Percentiles rank a stretch among this genome's conserved stretches.
phyloP scores from a whole-genome alignment of 805 yeast species.

The Dipodascopsis tothii region DNA sequence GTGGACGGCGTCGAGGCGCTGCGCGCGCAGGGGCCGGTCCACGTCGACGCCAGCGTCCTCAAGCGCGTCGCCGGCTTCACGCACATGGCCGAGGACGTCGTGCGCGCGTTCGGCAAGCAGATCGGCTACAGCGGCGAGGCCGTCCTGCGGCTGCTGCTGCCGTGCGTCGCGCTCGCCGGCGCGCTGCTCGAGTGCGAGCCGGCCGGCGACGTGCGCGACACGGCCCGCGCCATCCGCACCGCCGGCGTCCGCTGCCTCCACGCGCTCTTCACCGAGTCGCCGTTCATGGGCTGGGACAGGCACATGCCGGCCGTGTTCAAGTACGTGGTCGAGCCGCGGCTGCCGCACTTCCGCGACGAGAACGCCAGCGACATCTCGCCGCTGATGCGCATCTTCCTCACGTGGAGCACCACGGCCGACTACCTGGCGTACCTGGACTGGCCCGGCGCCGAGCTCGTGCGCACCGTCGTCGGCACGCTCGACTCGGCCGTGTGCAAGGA shows the following conservation, averaged over 20 bases:
- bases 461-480: constrained; percentile 49
- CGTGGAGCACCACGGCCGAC: constrained; percentile 46
- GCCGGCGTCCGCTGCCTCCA: constrained; percentile 58
- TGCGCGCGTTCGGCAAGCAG: constrained; percentile 5
- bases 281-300: constrained; percentile 48
- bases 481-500: constrained; percentile 56
- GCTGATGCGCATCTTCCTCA: constrained; percentile 54
- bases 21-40: background rate
- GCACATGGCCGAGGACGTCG: constrained; percentile 24
- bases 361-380: constrained; percentile 81
- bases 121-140: constrained; percentile 10
- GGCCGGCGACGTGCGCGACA: background rate
- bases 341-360: constrained; percentile 60
- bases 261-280: constrained; percentile 48
- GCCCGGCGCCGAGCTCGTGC: constrained; percentile 36
- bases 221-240: constrained; percentile 56
- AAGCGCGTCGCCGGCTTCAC: constrained; percentile 22
- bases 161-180: constrained; percentile 7
- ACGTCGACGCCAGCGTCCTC: background rate
- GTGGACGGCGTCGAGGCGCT: background rate
- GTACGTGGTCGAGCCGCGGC: constrained; percentile 54
- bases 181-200: background rate
- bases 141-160: constrained; percentile 7
- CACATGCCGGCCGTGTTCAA: constrained; percentile 46
- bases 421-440: constrained; percentile 47